Conservation (phyloP, 2,329 filamentous ascomycete genomes). For the Acrodontium crateriforme region DNA sequence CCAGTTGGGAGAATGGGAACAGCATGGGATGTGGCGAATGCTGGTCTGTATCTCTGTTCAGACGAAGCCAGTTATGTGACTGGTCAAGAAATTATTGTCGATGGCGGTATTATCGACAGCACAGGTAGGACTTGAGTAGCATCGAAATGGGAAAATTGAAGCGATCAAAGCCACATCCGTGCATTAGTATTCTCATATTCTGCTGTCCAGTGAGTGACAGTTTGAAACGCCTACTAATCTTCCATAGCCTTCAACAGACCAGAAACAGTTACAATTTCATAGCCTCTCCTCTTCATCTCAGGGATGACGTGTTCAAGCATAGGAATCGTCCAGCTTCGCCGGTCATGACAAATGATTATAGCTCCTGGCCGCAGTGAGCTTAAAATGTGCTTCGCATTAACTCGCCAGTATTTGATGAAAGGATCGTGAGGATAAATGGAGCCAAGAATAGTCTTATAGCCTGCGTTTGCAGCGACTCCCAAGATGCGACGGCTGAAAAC, state of each 20-base stretch:
- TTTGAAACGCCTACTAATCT: no score
- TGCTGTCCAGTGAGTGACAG: no score
- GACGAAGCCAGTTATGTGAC: constrained; percentile 48
- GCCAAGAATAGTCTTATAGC: constrained; percentile 64
- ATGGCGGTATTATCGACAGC: constrained; percentile 14
- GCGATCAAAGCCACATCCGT: no score
- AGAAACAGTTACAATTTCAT: constrained; percentile 56
- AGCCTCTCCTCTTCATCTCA: constrained; percentile 55
- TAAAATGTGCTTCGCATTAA: constrained; percentile 68
- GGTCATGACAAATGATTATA: constrained; percentile 77
- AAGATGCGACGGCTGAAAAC: constrained; percentile 66
- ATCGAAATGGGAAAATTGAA: not conserved
- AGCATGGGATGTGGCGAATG: constrained; percentile 45
- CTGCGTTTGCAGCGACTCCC: constrained; percentile 41
- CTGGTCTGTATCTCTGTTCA: constrained; percentile 43
- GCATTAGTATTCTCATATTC: no score
- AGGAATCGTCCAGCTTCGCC: constrained; percentile 66
- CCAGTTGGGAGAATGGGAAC: constrained; percentile 47
- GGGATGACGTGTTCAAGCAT: constrained; percentile 64
- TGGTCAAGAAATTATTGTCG: constrained; percentile 35
- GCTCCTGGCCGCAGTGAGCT: constrained; percentile 65
- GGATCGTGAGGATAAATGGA: constrained; percentile 83
- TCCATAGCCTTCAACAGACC: constrained; percentile 39
- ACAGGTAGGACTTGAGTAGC: constrained; percentile 10
- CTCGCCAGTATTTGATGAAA: constrained; percentile 54